These are phyloP conservation scores for Trichoderma oligosporum DNA, from an alignment of 2,329 filamentous ascomycete species.

Conservation along the genomic window DNA sequence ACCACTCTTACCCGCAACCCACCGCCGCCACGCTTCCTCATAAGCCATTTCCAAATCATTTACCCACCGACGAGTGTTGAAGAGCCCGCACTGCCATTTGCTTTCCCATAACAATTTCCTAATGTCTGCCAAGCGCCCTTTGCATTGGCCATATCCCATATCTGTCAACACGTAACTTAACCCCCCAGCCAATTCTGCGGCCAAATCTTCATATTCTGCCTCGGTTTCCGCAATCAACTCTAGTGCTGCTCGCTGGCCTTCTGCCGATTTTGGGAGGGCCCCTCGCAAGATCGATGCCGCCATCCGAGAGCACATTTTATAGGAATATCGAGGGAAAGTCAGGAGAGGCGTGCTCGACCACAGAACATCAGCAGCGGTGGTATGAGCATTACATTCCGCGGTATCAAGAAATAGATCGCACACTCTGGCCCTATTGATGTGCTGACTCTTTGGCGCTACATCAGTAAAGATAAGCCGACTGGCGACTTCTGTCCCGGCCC, in stretches of 20 bases:
- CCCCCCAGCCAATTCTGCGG: conserved; percentile 61
- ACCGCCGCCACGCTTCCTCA: conserved; percentile 79
- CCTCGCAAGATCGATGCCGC: conserved; percentile 90
- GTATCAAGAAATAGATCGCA: conserved; percentile 96
- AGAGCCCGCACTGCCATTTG: conserved; percentile 82
- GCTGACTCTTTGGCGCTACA: conserved; percentile 89
- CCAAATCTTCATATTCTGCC: conserved; percentile 77
- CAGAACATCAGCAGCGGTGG: conserved; percentile 90
- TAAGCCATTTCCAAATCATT: conserved; percentile 84
- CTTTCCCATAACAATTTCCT: conserved; percentile 77
- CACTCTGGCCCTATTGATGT: conserved; percentile 86
- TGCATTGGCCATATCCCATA: conserved; percentile 49
- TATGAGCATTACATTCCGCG: conserved; percentile 96
- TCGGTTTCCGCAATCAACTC: conserved; percentile 79
- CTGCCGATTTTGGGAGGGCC: conserved; percentile 68
- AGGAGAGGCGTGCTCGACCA: conserved; percentile 95
- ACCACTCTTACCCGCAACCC: conserved; percentile 81
- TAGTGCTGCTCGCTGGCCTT: conserved; percentile 62
- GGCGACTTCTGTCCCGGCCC: conserved; percentile 83
- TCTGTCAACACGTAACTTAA: conserved; percentile 54
- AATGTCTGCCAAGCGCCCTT: conserved; percentile 72
- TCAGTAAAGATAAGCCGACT: conserved; percentile 90
- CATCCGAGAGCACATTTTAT: conserved; percentile 99
- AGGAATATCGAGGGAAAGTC: conserved; percentile 84
- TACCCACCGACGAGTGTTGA: conserved; percentile 91